Evolutionary conservation across 2,329 filamentous ascomycete genomes (phyloP), one percentile per base, ranked within the genome.

Genomic region (Leptosphaerulina australis): DNA sequence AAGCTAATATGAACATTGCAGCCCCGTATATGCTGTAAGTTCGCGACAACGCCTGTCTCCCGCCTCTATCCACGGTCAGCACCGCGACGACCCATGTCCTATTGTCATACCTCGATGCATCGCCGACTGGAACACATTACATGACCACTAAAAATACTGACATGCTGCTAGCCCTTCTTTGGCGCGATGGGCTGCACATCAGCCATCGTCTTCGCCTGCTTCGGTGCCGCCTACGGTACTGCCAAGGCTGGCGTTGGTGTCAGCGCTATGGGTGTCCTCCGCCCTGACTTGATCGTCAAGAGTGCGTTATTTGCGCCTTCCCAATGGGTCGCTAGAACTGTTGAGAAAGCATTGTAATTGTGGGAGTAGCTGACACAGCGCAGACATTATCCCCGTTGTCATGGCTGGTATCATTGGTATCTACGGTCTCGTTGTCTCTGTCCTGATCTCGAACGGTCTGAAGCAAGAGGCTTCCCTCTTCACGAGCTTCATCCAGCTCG

Each of bases 381-480:
- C 64, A 97, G 93, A 97, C 84, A 97, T 97, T 77, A 93, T 97
- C 62, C 94, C 94, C 75, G 94, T 97, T 79, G 96, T 99, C 87
- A 99, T 99, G 94, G 94, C 94, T 83, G 94, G 94, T 97, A 99
- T 99, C 79, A 97, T 99, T 79, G 94, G 91, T 88, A 97, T 99
- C 77, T 99, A 81, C 74, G 78, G 78, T 62, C 74, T 81, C 45
- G 78, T 81, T 69, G 78, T 81, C 43, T 80, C 77, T 34, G 78
- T 81, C 66, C 66, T 81, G 63, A 81, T 81, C 71, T 80, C 78
- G 66, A 80, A 80, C 74, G 74, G 79, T 57, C 73, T 81, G 46
- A 67, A 66, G 41, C 78, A 80, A 58, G 59, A 76, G 31, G 72
- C 68, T 25, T 72, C 78, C 30, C 75, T 81, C 30, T 81, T 77